phyloP scores from a whole-genome alignment of 176 grass and related monocot species.

The Lolium perenne region DNA sequence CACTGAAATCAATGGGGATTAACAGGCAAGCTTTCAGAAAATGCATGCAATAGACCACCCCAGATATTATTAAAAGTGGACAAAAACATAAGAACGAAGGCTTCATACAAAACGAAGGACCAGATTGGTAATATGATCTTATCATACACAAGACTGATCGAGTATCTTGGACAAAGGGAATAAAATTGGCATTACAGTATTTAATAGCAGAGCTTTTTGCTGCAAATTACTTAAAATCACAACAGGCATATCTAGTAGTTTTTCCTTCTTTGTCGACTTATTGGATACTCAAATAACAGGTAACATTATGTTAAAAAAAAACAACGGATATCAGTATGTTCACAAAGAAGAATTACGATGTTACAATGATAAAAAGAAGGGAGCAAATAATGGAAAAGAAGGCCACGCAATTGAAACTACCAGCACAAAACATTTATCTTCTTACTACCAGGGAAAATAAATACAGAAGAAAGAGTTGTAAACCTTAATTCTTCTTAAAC shows the following conservation, averaged over 20 bases:
- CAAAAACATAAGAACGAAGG: not conserved
- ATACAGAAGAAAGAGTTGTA: constrained; percentile 24
- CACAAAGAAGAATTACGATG: not conserved
- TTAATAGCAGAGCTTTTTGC: not conserved
- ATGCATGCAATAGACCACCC: not conserved
- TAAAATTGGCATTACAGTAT: not conserved
- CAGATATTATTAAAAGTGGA: not conserved
- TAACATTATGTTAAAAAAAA: not conserved
- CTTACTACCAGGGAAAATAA: constrained; percentile 22
- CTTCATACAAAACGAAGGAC: constrained; percentile 12
- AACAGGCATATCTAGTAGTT: not conserved
- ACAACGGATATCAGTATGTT: not conserved
- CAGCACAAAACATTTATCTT: not conserved
- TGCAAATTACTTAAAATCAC: not conserved
- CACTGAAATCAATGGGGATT: not conserved
- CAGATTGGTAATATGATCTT: not conserved
- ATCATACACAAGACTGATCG: not conserved
- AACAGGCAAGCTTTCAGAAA: not conserved
- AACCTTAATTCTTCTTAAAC: constrained; percentile 99
- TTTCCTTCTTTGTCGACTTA: not conserved
- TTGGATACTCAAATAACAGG: not conserved
- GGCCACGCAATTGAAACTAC: not conserved
- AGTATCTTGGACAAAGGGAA: not conserved
- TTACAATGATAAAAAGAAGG: not conserved
- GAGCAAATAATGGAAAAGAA: not conserved